Percentiles rank a stretch among this genome's conserved stretches.
These are phyloP conservation scores for Neurospora sp. DNA, from an alignment of 495 filamentous ascomycete genomes.

Conservation along the genomic window DNA sequence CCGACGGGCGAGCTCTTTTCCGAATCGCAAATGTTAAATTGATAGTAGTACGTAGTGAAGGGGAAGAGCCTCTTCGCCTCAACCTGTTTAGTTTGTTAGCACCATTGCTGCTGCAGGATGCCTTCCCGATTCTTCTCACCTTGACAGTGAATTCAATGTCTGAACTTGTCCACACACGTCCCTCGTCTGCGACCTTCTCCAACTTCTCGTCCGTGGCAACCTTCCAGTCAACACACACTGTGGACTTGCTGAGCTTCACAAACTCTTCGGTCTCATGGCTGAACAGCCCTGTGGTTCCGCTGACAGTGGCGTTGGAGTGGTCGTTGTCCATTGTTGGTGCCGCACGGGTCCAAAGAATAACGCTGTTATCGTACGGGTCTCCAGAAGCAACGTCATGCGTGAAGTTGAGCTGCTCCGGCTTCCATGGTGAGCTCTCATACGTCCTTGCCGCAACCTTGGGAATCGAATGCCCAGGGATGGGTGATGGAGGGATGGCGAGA, in stretches of 20 bases:
- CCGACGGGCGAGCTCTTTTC: constrained; percentile 36
- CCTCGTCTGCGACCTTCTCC: constrained; percentile 12
- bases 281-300: constrained; percentile 43
- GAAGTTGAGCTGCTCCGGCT: constrained; percentile 41
- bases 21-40: constrained; percentile 44
- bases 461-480: constrained; percentile 45
- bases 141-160: constrained; percentile 65
- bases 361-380: constrained; percentile 52
- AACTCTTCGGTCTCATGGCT: constrained; percentile 44
- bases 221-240: constrained; percentile 50
- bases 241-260: constrained; percentile 31
- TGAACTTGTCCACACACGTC: constrained; percentile 47
- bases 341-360: constrained; percentile 62
- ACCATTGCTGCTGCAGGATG: not conserved
- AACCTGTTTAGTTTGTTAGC: constrained; percentile 29
- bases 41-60: constrained; percentile 52
- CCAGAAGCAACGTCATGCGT: constrained; percentile 63
- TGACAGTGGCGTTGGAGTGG: constrained; percentile 44
- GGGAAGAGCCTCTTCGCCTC: constrained; percentile 48
- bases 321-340: constrained; percentile 46
- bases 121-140: constrained; percentile 17
- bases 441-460: constrained; percentile 30
- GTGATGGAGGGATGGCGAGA: constrained; percentile 48
- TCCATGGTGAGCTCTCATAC: constrained; percentile 25
- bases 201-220: constrained; percentile 30